Base-by-base conservation (phyloP, 1,139 yeast species). In the Saccharomyces hybrid region DNA sequence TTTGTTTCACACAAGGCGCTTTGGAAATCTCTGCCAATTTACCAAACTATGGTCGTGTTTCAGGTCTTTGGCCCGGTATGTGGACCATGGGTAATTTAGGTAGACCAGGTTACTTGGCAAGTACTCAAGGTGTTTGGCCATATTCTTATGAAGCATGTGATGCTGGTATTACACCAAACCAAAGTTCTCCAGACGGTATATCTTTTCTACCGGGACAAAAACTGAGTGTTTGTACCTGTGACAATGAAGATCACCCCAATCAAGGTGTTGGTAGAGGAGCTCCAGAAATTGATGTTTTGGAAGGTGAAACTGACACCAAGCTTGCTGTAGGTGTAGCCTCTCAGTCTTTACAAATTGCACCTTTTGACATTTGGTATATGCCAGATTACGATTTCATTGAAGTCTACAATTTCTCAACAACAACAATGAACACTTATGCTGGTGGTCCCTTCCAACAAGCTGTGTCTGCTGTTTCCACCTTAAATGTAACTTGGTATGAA, bases 81-180 rank as follows among this genome's bases (percentile, higher is more conserved):
- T 88, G 96, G 96, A 78, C 93, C 1, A 76, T 88, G 78, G 96
- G 96, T 50, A 88, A 88, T 64, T 74, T 88, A 56, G 96, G 86
- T 30, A 78, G 96, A 61, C 89, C 96, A 0, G 96, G 96, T 8
- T 87, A 79, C 68, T 68, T 82, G 67, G 89, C 90, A 3, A 72
- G 88, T 9, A 80, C 95, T 4, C 93, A 87, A 50, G 96, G 96
- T 47, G 84, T 86, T n/a, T 88, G 96, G 96, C 96, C 96, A 2
- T 88, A 88, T 65, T 76, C 88, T 16, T 88, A 88, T 68, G 80
- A 83, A 48, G 71, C 79, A 20, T 88, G 96, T 73, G 95, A 88
- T 74, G 87, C 87, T 5, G 95, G 95, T 59, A 87, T 88, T 59
- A 87, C 95, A 5, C 84, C 95, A 8, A 88, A 88, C 67, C 96